A percentile compares a stretch with the other conserved stretches of the same genome.
Conservation (phyloP, 1,284 basidiomycete species). For the Trichosporon sp. region DNA sequence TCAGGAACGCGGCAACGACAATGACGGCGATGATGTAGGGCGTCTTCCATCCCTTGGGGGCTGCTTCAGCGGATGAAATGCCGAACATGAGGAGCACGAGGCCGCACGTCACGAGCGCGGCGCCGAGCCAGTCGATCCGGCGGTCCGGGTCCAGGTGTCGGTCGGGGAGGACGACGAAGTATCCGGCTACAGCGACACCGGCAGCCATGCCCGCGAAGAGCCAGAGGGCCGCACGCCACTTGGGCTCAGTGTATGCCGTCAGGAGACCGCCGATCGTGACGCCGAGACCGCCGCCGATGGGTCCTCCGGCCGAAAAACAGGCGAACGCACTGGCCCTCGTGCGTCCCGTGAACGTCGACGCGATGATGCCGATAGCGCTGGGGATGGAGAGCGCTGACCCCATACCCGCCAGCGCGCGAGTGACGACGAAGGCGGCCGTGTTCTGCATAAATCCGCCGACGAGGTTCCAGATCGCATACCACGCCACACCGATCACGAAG, state of each 20-base stretch:
- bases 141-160: conserved; percentile 57
- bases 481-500: conserved; percentile 63
- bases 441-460: conserved; percentile 51
- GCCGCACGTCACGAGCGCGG: conserved; percentile 70
- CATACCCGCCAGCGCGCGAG: conserved; percentile 45
- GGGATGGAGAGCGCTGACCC: conserved; percentile 43
- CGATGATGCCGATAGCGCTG: conserved; percentile 68
- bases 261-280: conserved; percentile 70
- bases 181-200: conserved; percentile 61
- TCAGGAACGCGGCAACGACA: conserved; percentile 65
- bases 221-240: conserved; percentile 69
- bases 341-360: conserved; percentile 68
- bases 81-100: conserved; percentile 78
- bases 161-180: conserved; percentile 63
- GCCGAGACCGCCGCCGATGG: conserved; percentile 73
- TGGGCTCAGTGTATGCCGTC: conserved; percentile 63
- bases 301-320: conserved; percentile 72
- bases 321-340: conserved; percentile 72
- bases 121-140: conserved; percentile 81
- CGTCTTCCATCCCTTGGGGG: conserved; percentile 72
- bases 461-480: conserved; percentile 47
- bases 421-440: conserved; percentile 43
- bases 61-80: conserved; percentile 71
- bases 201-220: conserved; percentile 63
- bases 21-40: conserved; percentile 65